Conservation (phyloP, 2,329 filamentous ascomycete genomes). For the Karstenula rhodostoma region DNA sequence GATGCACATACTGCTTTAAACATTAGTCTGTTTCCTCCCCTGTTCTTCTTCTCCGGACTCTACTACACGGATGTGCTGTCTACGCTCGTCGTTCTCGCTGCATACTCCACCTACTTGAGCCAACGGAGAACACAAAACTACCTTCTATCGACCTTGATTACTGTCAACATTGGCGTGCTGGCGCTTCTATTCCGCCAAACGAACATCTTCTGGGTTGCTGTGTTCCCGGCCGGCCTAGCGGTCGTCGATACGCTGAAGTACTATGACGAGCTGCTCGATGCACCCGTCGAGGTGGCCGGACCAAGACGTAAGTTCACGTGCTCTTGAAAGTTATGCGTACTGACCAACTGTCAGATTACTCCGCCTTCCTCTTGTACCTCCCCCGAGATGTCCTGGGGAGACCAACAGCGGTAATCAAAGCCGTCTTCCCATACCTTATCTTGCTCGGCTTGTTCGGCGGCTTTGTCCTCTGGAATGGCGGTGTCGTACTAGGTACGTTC, state of each 20-base stretch:
- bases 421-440: slow-evolving; percentile 62
- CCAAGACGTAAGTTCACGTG: slow-evolving; percentile 30
- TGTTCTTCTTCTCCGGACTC: slow-evolving; percentile 95
- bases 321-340: neutral
- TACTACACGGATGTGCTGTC: slow-evolving; percentile 96
- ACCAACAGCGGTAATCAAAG: slow-evolving; percentile 49
- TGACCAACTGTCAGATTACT: slow-evolving; percentile 31
- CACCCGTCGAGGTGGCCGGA: slow-evolving; percentile 30
- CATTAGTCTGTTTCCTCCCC: slow-evolving; percentile 81
- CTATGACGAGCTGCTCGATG: slow-evolving; percentile 30
- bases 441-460: slow-evolving; percentile 72
- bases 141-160: slow-evolving; percentile 23
- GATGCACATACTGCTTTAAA: slow-evolving; percentile 74
- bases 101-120: slow-evolving; percentile 64
- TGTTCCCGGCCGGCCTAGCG: slow-evolving; percentile 72
- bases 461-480: slow-evolving; percentile 87
- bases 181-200: slow-evolving; percentile 87
- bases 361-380: slow-evolving; percentile 65
- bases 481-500: slow-evolving; percentile 80
- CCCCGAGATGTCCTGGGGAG: slow-evolving; percentile 62
- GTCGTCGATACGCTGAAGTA: slow-evolving; percentile 39
- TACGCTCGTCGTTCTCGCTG: slow-evolving; percentile 74
- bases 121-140: slow-evolving; percentile 23
- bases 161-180: slow-evolving; percentile 65
- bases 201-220: slow-evolving; percentile 93